Base-by-base conservation (phyloP, 2,329 filamentous ascomycete genomes). In the Fusarium sp. region DNA sequence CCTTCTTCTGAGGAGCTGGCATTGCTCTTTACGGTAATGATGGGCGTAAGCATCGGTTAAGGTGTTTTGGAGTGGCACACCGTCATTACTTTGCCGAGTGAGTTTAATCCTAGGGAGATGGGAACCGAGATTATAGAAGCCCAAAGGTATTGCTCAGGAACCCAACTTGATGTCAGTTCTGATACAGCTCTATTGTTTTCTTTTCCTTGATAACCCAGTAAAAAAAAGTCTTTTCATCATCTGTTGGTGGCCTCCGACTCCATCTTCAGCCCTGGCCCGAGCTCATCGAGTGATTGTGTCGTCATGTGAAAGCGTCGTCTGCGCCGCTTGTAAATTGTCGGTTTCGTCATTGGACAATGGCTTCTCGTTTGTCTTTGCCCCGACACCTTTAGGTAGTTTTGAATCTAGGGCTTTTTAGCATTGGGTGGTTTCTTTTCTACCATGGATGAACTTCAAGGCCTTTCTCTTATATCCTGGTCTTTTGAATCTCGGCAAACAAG, bases 271-370 rank as follows among this genome's bases (percentile, higher is more conserved):
- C 71, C 59, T 62, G 51, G 44, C 38, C 60, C n/a, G 27, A 38
- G 46, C 57, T 38, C n/a, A 53, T 74, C 38, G 62, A 74, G 62
- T 58, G 62, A 58, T 66, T 64, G 62, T 64, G 61, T 56, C 53
- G 56, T 73, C 64, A 75, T 76, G 62, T 74, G 68, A 74, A 74
- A 71, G 61, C 64, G 63, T 58, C 69, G 31, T 53, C 60, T 49
- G 22, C 57, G 44, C 62, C 36, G 44, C 51, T 33, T 63, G 35
- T 49, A 33, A 59, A 66, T 62, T 33, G 10, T 63, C 7, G 44
- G 33, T 61, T 66, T 61, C 31, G 51, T 67, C 55, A 74, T 75
- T 70, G 66, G 68, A 46, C 46, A 59, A 66, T 63, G 49, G 24
- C 38, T 46, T n/a, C 20, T 35, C 44, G 44, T 31, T 27, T 57